phyloP scores from a whole-genome alignment of 2,329 filamentous ascomycete genomes.

The Pestalotiopsis sp. region DNA sequence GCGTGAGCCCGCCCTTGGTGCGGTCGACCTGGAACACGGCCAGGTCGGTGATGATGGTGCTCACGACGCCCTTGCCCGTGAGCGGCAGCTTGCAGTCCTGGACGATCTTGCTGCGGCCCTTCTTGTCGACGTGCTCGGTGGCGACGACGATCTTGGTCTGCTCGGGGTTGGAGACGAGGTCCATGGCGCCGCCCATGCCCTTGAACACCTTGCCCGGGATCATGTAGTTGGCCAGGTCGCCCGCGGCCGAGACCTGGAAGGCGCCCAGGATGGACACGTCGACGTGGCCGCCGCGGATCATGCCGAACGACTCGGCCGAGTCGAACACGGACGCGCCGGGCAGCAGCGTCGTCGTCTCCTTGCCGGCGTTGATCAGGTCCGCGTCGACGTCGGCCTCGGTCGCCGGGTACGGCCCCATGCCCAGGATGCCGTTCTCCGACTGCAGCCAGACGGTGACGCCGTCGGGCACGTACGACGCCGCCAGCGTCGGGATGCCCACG shows the following conservation, averaged over 20 bases:
- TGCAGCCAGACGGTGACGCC: slow-evolving; percentile 79
- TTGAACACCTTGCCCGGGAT: slow-evolving; percentile 86
- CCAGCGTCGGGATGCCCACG: slow-evolving; percentile 86
- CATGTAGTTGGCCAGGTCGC: slow-evolving; percentile 89
- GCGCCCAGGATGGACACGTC: slow-evolving; percentile 84
- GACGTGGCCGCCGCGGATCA: slow-evolving; percentile 85
- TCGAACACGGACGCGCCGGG: slow-evolving; percentile 80
- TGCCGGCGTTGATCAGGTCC: slow-evolving; percentile 84
- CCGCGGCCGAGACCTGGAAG: slow-evolving; percentile 76
- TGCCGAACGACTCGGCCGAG: slow-evolving; percentile 79
- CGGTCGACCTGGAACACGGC: slow-evolving; percentile 74
- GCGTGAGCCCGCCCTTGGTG: slow-evolving; percentile 60
- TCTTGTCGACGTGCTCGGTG: slow-evolving; percentile 71
- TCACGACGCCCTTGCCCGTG: slow-evolving; percentile 68
- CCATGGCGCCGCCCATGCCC: slow-evolving; percentile 83
- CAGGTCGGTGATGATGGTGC: slow-evolving; percentile 74
- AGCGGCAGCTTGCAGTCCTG: slow-evolving; percentile 65
- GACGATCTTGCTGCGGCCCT: slow-evolving; percentile 69
- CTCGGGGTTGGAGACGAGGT: slow-evolving; percentile 71
- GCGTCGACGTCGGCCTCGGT: slow-evolving; percentile 72
- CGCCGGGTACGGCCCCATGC: slow-evolving; percentile 77
- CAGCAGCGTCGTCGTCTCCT: slow-evolving; percentile 81
- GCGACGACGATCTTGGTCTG: slow-evolving; percentile 73
- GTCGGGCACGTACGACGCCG: slow-evolving; percentile 72
- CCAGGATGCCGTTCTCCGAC: slow-evolving; percentile 83